Conservation (phyloP, 164 flowering plant genomes). For the Magnolia changhungtana region DNA sequence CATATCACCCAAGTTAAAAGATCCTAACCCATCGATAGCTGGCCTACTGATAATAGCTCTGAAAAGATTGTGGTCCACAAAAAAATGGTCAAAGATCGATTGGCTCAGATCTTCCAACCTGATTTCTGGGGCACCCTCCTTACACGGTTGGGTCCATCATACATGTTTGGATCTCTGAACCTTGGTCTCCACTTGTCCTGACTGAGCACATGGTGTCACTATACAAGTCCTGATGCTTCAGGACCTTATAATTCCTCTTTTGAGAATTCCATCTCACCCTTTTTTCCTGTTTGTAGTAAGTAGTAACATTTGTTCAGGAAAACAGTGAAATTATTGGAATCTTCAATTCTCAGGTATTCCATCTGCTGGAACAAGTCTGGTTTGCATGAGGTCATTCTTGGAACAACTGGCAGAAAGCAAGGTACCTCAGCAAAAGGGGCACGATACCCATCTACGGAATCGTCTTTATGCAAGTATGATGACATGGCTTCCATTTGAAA, state of each 20-base stretch:
- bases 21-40: not conserved
- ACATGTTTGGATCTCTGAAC: not conserved
- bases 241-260: not conserved
- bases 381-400: conserved; percentile 92
- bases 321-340: not conserved
- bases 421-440: conserved; percentile 94
- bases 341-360: conserved; percentile 57
- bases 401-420: conserved; percentile 98
- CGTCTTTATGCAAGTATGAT: conserved; percentile 86
- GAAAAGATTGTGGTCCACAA: not conserved
- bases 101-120: not conserved
- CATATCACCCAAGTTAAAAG: not conserved
- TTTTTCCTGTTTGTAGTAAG: not conserved
- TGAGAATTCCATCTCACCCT: not conserved
- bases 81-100: not conserved
- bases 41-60: not conserved
- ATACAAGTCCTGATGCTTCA: not conserved
- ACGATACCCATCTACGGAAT: conserved; percentile 65
- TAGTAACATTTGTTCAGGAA: not conserved
- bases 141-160: too few relatives aligned
- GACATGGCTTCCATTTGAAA: not conserved
- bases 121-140: too few relatives aligned
- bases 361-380: conserved; percentile 85
- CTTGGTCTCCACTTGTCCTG: not conserved
- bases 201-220: not conserved